A percentile compares a stretch with the other conserved stretches of the same genome.
Evolutionary conservation across 2,329 filamentous ascomycete species (phyloP).

Genomic region (Ascomycota sp.): DNA sequence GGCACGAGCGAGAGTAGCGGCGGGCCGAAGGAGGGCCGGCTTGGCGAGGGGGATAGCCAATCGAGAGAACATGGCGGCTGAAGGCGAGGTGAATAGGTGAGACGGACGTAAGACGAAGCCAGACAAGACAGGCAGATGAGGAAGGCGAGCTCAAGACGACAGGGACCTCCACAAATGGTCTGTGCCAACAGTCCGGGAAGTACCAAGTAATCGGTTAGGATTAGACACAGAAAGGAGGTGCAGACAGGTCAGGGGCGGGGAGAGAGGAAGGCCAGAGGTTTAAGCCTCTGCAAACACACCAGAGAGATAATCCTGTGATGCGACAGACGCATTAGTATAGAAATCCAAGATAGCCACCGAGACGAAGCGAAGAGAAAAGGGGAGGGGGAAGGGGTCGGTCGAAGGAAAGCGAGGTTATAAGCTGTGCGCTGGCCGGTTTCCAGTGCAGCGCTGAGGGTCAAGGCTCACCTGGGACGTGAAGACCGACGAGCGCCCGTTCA

Average conservation of each 20-base stretch:
- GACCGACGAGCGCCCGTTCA: slow-evolving; percentile 67
- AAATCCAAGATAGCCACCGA: neutral
- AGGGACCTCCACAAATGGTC: slow-evolving; percentile 23
- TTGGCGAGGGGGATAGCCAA: slow-evolving; percentile 30
- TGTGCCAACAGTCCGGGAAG: too few species aligned
- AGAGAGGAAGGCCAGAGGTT: too few species aligned
- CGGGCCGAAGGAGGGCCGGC: slow-evolving; percentile 25
- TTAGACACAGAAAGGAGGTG: too few species aligned
- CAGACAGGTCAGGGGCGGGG: too few species aligned
- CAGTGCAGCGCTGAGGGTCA: too few species aligned
- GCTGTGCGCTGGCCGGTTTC: too few species aligned
- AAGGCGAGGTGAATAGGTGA: slow-evolving; percentile 2
- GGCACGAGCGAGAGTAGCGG: slow-evolving; percentile 18
- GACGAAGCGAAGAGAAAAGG: too few species aligned
- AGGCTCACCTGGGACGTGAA: slow-evolving; percentile 86
- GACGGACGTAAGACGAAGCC: neutral
- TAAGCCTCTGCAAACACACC: slow-evolving; percentile 34
- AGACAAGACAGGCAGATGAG: slow-evolving; percentile 5
- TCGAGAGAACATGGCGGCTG: slow-evolving; percentile 37
- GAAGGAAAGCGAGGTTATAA: neutral
- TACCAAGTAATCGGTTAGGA: too few species aligned
- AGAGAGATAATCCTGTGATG: slow-evolving; percentile 56
- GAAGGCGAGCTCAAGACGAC: slow-evolving; percentile 10
- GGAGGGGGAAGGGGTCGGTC: neutral
- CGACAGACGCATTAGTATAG: slow-evolving; percentile 21